Conservation (phyloP, 2,329 filamentous ascomycete species). For the Pseudogymnoascus sp. region DNA sequence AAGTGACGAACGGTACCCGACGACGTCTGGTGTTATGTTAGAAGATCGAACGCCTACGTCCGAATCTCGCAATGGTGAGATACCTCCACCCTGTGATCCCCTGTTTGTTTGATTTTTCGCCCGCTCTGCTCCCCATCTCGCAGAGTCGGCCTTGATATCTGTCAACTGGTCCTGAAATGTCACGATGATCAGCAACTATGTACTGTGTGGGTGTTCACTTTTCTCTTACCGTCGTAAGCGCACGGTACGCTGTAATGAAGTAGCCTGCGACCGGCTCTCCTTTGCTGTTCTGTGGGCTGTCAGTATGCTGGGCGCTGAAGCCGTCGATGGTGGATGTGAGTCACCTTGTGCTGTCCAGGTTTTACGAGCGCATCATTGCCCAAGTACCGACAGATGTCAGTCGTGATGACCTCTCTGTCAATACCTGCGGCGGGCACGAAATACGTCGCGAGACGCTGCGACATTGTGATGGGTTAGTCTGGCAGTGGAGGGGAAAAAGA, state of each 20-base stretch:
- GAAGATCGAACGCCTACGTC: constrained; percentile 26
- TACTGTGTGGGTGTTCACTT: constrained; percentile 15
- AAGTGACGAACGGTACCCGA: constrained; percentile 26
- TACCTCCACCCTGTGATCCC: constrained; percentile 28
- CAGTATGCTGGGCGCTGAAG: neutral
- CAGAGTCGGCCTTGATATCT: constrained; percentile 45
- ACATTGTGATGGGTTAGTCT: neutral
- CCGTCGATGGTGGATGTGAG: neutral
- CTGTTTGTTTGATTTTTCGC: constrained; percentile 21
- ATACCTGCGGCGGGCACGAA: constrained; percentile 75
- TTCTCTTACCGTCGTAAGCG: constrained; percentile 63
- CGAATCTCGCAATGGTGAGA: constrained; percentile 22
- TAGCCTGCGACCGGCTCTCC: constrained; percentile 41
- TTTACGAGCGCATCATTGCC: constrained; percentile 75
- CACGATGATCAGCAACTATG: constrained; percentile 16
- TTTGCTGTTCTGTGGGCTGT: neutral
- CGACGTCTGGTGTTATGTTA: constrained; percentile 28
- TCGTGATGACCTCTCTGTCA: constrained; percentile 75
- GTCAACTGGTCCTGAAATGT: constrained; percentile 42
- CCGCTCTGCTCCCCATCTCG: constrained; percentile 37
- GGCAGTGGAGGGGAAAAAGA: neutral
- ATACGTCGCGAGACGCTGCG: constrained; percentile 35
- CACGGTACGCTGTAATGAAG: constrained; percentile 71
- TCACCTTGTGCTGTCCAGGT: constrained; percentile 64
- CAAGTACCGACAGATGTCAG: constrained; percentile 76